Conservation (phyloP, 305 asterid species). For the Fraxinus greggii region DNA sequence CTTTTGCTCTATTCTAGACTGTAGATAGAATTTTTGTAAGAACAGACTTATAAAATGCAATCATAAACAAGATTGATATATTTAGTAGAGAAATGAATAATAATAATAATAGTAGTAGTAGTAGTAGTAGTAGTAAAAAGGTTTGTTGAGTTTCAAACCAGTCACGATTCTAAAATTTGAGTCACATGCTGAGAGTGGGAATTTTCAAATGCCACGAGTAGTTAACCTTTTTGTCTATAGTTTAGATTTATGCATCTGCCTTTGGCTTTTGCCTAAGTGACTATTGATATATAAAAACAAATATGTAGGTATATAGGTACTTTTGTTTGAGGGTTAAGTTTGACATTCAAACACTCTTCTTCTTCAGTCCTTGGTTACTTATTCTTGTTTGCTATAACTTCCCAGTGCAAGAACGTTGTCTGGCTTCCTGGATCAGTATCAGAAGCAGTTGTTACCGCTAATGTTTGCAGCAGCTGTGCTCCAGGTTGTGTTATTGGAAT, state of each 20-base stretch:
- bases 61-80: background rate
- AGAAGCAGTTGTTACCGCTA: conserved; percentile 72
- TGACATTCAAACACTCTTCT: conserved; percentile 11
- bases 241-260: conserved; percentile 11
- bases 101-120: background rate
- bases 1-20: background rate
- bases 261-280: background rate
- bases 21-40: background rate
- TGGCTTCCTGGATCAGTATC: conserved; percentile 94
- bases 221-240: background rate
- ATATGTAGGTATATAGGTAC: conserved; percentile 1
- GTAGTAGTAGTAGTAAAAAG: background rate
- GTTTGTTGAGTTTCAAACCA: background rate
- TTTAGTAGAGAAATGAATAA: background rate
- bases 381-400: conserved; percentile 20
- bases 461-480: conserved; percentile 64
- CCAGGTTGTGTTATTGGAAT: conserved; percentile 60
- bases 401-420: conserved; percentile 85
- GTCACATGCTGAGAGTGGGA: background rate
- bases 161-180: background rate
- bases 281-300: conserved; percentile 1
- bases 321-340: conserved; percentile 16
- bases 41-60: background rate
- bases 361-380: conserved; percentile 17
- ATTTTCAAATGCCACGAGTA: background rate